Conservation (phyloP, 106 monocot species). For the Allium fistulosum region DNA sequence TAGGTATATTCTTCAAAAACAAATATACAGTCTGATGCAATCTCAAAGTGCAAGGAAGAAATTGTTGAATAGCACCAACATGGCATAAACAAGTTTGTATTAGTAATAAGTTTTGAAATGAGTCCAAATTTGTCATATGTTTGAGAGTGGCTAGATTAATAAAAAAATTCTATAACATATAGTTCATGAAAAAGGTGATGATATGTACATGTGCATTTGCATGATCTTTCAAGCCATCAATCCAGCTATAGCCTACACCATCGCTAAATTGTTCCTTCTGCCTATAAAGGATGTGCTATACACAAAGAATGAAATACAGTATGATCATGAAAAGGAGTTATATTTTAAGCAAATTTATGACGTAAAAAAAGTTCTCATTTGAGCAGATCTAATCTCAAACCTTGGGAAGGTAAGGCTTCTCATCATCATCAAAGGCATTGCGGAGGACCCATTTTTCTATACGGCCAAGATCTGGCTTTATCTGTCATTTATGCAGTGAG, state of each 20-base stretch:
- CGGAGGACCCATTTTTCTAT: constrained; percentile 98
- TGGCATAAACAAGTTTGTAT: too few species aligned
- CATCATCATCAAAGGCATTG: constrained; percentile 94
- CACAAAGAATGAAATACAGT: constrained; percentile 8
- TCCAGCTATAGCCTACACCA: constrained; percentile 99
- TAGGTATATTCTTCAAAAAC: too few species aligned
- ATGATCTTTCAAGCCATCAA: constrained; percentile 95
- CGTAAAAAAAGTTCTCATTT: neutral
- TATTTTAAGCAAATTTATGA: neutral
- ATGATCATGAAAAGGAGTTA: constrained; percentile 3
- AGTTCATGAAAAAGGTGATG: neutral
- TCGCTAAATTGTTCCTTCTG: constrained; percentile 99
- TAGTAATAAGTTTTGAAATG: too few species aligned
- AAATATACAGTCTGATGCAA: too few species aligned
- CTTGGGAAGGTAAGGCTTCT: constrained; percentile 88
- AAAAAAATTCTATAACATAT: too few species aligned
- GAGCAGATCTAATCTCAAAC: constrained; percentile 21
- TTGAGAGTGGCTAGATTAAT: too few species aligned
- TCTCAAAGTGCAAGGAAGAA: too few species aligned
- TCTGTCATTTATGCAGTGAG: constrained; percentile 27
- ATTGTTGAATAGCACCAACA: too few species aligned
- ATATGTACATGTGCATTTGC: constrained; percentile 74
- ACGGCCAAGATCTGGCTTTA: constrained; percentile 64
- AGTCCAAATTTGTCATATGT: too few species aligned
- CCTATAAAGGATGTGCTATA: constrained; percentile 94